Evolutionary conservation across 164 flowering plant species (phyloP), one percentile per base, ranked within the genome.

Genomic region (Tetracentron sinense): DNA sequence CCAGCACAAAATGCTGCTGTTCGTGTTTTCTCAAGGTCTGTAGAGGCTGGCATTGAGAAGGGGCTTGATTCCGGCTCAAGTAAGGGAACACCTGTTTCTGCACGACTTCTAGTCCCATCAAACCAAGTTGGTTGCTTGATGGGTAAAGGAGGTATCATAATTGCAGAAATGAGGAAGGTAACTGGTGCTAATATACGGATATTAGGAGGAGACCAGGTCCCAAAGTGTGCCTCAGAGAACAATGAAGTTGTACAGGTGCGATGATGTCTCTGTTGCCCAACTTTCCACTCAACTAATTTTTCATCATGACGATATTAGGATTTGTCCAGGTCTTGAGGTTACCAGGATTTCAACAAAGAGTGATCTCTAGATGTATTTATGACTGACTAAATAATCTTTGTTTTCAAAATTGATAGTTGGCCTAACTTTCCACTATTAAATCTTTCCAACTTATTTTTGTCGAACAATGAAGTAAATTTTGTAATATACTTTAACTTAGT

Each of bases 221-320:
- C 97, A n/a, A 87, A 81, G 73, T 90, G 95, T 75, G 89, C 81
- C 58, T 61, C 80, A 7, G 87, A 77, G 64, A 81, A 72, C 64
- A 89, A 85, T 66, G 81, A 83, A 77, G 82, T 94, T 30, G 89
- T 94, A 48, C 91, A 89, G 97, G 98, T 94, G 61, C 10, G 78
- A 28, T 14, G n/a, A 19, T 63, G 56, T 33, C 33, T 46, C 10
- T 46, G 17, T 42, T 49, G 53, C 44, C 22, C 11, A 12, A 11
- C 3, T 42, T 8, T 29, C 3, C 7, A 4, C 44, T 8, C 14
- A 38, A 38, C 1, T 16, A 38, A 16, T 38, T 8, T 38, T n/a
- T n/a, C n/a, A n/a, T n/a, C n/a, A n/a, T n/a, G n/a, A n/a, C n/a
- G n/a, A n/a, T n/a, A n/a, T n/a, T n/a, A n/a, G n/a, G n/a, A n/a